These are phyloP conservation scores for Fusarium proliferatum DNA, from an alignment of 2,329 filamentous ascomycete species.

Conservation along the genomic window DNA sequence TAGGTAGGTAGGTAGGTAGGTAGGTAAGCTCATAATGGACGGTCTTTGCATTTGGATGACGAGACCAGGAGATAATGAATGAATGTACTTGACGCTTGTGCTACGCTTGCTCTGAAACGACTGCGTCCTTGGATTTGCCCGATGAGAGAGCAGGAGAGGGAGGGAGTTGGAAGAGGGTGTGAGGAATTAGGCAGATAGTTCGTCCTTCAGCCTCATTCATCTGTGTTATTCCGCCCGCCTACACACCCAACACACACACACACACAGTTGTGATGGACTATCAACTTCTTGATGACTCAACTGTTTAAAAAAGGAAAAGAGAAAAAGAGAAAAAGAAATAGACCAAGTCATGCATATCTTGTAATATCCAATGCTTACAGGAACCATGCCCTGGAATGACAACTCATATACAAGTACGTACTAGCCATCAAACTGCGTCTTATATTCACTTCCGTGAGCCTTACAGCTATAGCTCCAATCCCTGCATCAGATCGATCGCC, in stretches of 20 bases:
- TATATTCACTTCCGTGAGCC: neutral
- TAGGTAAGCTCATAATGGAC: neutral
- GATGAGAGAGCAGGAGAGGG: conserved; percentile 10
- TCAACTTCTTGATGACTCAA: neutral
- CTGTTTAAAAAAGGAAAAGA: neutral
- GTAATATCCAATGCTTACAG: neutral
- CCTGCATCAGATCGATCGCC: conserved; percentile 19
- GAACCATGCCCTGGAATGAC: neutral
- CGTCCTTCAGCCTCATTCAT: conserved; percentile 33
- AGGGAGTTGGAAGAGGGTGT: conserved; percentile 6
- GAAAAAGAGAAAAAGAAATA: neutral
- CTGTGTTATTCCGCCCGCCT: neutral
- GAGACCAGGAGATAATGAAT: neutral
- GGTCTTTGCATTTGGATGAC: neutral
- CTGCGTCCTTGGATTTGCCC: conserved; percentile 17
- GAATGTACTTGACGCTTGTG: neutral
- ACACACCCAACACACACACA: neutral
- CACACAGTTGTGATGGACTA: neutral
- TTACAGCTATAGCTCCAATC: neutral
- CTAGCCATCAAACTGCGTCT: neutral
- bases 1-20: neutral
- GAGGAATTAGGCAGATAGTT: conserved; percentile 18
- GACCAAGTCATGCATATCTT: neutral
- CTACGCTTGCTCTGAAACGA: conserved; percentile 1
- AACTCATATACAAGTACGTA: conserved; percentile 1